Conservation (phyloP, 139 green algal species). For the Chlamydomonas schloesseri region DNA sequence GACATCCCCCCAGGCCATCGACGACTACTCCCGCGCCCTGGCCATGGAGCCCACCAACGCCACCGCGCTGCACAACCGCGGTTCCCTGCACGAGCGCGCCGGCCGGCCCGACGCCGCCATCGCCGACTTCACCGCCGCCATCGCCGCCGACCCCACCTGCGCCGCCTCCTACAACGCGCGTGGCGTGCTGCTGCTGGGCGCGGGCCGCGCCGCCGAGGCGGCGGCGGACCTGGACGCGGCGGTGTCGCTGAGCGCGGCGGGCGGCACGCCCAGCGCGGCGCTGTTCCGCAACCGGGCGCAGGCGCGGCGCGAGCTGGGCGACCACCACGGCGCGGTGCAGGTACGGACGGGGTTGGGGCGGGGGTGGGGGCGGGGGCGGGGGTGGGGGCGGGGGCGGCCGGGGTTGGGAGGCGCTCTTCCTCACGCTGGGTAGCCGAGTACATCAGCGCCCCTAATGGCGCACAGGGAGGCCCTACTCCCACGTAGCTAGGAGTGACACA, state of each 20-base stretch:
- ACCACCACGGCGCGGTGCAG: constrained; percentile 18
- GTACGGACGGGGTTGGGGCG: background rate
- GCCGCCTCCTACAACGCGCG: constrained; percentile 51
- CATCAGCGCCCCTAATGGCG: too few relatives aligned
- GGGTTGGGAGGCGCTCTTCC: too few relatives aligned
- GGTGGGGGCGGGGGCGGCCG: background rate
- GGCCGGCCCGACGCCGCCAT: constrained; percentile 51
- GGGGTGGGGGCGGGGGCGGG: background rate
- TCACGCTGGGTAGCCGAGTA: too few relatives aligned
- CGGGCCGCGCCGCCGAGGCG: constrained; percentile 49
- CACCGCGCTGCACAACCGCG: constrained; percentile 84
- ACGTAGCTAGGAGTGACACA: too few relatives aligned
- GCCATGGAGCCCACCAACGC: constrained; percentile 81
- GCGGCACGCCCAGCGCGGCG: constrained; percentile 48
- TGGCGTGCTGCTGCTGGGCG: constrained; percentile 50
- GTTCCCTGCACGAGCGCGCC: constrained; percentile 74
- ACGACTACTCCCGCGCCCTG: constrained; percentile 81
- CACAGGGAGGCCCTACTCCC: too few relatives aligned
- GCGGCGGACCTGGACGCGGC: constrained; percentile 70
- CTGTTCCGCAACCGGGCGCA: constrained; percentile 64
- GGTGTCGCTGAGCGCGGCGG: constrained; percentile 42
- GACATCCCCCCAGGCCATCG: constrained; percentile 60
- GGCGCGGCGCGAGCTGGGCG: constrained; percentile 32
- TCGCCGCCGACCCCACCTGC: constrained; percentile 45
- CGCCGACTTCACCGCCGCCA: constrained; percentile 56